Evolutionary conservation across 345 rosid genomes (phyloP), one percentile per base, ranked within the genome.

Genomic region (Nephelium lappaceum): DNA sequence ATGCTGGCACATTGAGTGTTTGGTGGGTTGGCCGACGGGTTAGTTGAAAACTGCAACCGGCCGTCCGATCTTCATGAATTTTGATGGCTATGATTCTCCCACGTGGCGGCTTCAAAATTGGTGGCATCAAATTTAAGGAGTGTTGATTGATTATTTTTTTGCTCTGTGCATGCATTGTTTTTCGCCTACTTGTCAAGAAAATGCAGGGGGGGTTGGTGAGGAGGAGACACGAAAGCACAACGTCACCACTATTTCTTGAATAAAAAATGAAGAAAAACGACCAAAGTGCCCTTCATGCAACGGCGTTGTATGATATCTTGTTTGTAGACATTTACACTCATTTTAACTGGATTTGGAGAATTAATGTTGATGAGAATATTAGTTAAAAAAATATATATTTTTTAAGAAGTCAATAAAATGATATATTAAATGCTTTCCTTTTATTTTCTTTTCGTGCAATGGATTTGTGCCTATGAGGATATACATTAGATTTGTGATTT

Each of bases 11-110:
- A 75, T 65, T 43, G 80, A 41, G 76, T 19, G 86, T 66, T 74
- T 64, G 80, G 84, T 81, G 76, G 89, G 73, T 78, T 45, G 82
- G 86, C 83, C 80, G 83, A 81, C n/a, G 86, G 74, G 86, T 85
- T 85, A 71, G 88, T 87, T 83, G 90, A 79, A 75, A 79, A 18
- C 24, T 11, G 8, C 7, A 24, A 6, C 11, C 43, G 79, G 74
- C 89, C 89, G 86, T 85, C 45, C 38, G 88, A 87, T 87, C 69
- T 27, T 74, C 63, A 58, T 36, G 38, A 16, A 0, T 39, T 61
- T 53, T 4, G 51, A 62, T 63, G 80, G 83, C 4, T 45, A 3
- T 2, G 81, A 84, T 77, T 11, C 0, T 11, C 75, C 45, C 84
- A 81, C 84, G 74, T 83, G 81, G 75, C 42, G 27, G 25, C 21